Percentiles rank a stretch among this genome's conserved stretches.
phyloP scores from a whole-genome alignment of 148 eudicot genomes.

The Gaultheria prostrata region DNA sequence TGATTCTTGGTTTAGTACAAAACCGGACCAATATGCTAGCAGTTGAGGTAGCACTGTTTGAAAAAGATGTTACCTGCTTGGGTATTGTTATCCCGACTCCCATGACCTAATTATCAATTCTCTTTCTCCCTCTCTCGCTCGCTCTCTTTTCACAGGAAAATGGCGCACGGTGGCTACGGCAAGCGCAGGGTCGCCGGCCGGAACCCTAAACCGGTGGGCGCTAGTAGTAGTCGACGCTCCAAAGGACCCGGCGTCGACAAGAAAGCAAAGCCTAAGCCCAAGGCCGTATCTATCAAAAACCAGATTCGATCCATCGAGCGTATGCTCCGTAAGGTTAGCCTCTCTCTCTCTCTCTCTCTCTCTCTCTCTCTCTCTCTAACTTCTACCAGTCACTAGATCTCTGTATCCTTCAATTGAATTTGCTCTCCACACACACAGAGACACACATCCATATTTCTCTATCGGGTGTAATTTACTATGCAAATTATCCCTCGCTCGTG shows the following conservation, averaged over 20 bases:
- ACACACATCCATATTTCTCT: background rate
- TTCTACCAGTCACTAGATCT: background rate
- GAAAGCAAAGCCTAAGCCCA: conserved; percentile 45
- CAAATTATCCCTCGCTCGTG: background rate
- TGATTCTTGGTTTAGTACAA: too few species aligned
- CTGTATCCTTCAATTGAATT: background rate
- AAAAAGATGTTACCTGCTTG: too few species aligned
- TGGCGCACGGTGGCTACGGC: conserved; percentile 79
- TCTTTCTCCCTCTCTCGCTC: conserved; percentile 6
- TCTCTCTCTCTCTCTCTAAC: background rate
- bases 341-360: background rate
- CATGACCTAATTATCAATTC: background rate
- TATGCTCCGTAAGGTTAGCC: conserved; percentile 66
- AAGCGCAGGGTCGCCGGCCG: conserved; percentile 59
- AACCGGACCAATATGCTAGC: background rate
- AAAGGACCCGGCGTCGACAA: conserved; percentile 46
- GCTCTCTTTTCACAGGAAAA: conserved; percentile 12
- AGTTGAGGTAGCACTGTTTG: too few species aligned
- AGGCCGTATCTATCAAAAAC: conserved; percentile 68
- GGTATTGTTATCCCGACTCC: background rate
- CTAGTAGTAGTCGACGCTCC: conserved; percentile 31
- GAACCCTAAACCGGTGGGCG: conserved; percentile 22
- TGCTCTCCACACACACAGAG: background rate
- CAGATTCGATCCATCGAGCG: conserved; percentile 89
- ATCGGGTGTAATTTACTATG: background rate